phyloP scores from a whole-genome alignment of 148 eudicot genomes.

The Talinum fruticosum region DNA sequence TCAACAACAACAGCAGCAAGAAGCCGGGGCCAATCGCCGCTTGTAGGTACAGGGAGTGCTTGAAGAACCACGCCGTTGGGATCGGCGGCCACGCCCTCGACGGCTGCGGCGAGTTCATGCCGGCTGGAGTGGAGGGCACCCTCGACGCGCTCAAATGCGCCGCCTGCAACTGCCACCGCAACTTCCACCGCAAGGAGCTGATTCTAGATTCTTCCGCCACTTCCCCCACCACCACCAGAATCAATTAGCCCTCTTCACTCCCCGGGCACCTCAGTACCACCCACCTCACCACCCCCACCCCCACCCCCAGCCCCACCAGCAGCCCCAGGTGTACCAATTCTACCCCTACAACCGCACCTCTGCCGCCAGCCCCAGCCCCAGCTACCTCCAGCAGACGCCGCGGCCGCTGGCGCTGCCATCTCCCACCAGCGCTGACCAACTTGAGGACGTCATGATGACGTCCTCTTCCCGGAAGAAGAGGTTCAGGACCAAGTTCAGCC shows the following conservation, averaged over 20 bases:
- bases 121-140: constrained; percentile 64
- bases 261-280: constrained; percentile 32
- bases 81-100: constrained; percentile 78
- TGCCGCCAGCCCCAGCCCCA: constrained; percentile 13
- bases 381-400: constrained; percentile 40
- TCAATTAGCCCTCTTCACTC: constrained; percentile 8
- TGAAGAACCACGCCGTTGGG: constrained; percentile 81
- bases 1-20: constrained; percentile 7
- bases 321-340: constrained; percentile 36
- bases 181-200: constrained; percentile 86
- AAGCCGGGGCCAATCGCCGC: constrained; percentile 4
- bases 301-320: constrained; percentile 27
- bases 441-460: constrained; percentile 31
- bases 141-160: constrained; percentile 82
- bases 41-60: constrained; percentile 60
- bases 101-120: constrained; percentile 90
- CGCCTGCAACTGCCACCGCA: constrained; percentile 94
- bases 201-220: constrained; percentile 7
- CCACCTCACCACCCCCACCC: constrained; percentile 22
- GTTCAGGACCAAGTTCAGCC: constrained; percentile 60
- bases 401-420: constrained; percentile 55
- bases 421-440: constrained; percentile 29
- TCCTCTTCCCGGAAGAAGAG: constrained; percentile 47
- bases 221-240: not conserved
- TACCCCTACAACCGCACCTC: constrained; percentile 38